Evolutionary conservation across 2,329 filamentous ascomycete genomes (phyloP), one percentile per base, ranked within the genome.

Genomic region (Sclerotinia minor): DNA sequence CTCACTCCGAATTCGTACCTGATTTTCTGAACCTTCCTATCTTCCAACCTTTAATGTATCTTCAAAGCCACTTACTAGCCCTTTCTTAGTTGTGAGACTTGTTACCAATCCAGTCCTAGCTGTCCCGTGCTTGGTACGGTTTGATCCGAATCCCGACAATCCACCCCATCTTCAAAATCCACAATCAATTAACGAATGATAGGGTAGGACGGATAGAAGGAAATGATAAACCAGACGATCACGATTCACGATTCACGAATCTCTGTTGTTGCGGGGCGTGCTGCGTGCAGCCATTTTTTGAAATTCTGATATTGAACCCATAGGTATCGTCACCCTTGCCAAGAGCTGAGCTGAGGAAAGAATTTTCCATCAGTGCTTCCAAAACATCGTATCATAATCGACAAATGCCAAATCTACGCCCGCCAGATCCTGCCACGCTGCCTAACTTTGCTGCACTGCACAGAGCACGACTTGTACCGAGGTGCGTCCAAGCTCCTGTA

Each of bases 351-450:
- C 29, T 47, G 59, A 50, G 19, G 59, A 24, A 50, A 50, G 58
- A 50, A 61, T 50, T 61, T 38, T 50, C 29, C 2, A 61, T 49
- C 59, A 24, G 15, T 29, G 21, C 58, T 61, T 61, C 44, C 29
- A 61, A 61, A 24, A 35, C 58, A 61, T 61, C 44, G 26, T 61
- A 61, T 24, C 58, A 49, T 44, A 17, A 41, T 58, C n/a, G 17
- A n/a, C 55, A 44, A 44, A 44, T 44, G 38, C 55, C 35, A 26
- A 58, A 58, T 21, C 55, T 24, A 8, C n/a, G 55, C 55, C 38
- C 55, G 35, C 55, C 55, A 58, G 35, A 58, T 44, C 55, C 55
- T 58, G 55, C 55, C 55, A 58, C 55, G 55, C 55, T 44, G 55
- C 55, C 35, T 13, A 35, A 44, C 55, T 44, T 44, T 24, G 55